These are phyloP conservation scores for Salix caprea DNA, from an alignment of 345 rosid genomes.

Conservation along the genomic window DNA sequence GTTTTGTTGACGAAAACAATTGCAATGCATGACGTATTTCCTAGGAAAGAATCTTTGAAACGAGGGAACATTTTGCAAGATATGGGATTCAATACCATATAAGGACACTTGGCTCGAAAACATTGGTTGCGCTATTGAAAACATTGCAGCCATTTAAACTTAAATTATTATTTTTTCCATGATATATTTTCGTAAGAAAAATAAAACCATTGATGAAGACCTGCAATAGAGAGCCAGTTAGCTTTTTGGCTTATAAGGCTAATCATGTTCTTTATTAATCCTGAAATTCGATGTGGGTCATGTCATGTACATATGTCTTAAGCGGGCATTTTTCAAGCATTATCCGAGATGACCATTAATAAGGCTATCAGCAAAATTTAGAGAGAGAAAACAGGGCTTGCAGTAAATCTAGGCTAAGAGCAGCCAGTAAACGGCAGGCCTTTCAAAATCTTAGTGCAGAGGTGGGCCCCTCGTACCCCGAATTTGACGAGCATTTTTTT, in stretches of 20 bases:
- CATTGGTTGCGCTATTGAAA: too few relatives aligned
- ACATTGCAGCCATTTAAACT: too few relatives aligned
- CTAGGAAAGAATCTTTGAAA: conserved; percentile 9
- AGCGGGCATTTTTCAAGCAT: background rate
- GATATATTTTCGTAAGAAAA: too few relatives aligned
- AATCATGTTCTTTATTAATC: background rate
- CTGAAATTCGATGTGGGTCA: background rate
- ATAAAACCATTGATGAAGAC: too few relatives aligned
- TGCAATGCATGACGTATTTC: background rate
- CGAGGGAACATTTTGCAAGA: background rate
- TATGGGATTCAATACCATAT: background rate
- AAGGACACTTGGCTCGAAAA: background rate
- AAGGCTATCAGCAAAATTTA: background rate
- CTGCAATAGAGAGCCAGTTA: background rate
- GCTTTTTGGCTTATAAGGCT: background rate
- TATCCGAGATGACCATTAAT: background rate
- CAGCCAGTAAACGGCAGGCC: background rate
- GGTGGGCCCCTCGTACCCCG: conserved; percentile 13
- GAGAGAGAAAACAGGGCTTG: too few relatives aligned
- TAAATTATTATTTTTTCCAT: too few relatives aligned
- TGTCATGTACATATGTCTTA: background rate
- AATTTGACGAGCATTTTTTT: conserved; percentile 13
- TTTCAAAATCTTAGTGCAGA: background rate
- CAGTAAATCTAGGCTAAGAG: too few relatives aligned
- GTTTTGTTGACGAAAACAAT: background rate